A percentile compares a stretch with the other conserved stretches of the same genome.
Conservation (phyloP, 257 asterid genomes). For the Asclepias syriaca region DNA sequence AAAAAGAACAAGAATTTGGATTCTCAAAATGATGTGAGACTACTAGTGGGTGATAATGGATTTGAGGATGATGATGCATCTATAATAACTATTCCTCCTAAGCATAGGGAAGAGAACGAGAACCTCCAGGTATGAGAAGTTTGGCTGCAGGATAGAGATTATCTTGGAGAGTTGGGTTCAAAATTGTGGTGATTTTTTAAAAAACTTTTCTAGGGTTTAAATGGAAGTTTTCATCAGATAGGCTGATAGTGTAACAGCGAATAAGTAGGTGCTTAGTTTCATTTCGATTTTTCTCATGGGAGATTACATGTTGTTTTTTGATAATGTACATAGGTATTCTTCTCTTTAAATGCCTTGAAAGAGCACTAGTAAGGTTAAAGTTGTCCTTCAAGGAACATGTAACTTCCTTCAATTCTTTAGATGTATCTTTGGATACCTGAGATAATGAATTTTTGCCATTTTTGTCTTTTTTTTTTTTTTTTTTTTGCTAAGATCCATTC, state of each 20-base stretch:
- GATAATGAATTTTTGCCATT: conserved; percentile 16
- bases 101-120: conserved; percentile 42
- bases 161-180: not conserved
- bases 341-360: conserved; percentile 30
- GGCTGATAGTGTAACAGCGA: conserved; percentile 36
- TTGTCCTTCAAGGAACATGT: conserved; percentile 24
- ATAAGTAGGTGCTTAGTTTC: conserved; percentile 46
- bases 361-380: conserved; percentile 32
- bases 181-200: conserved; percentile 1
- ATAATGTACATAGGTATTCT: conserved; percentile 48
- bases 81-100: conserved; percentile 28
- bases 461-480: not conserved
- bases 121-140: conserved; percentile 38
- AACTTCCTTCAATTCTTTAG: conserved; percentile 21
- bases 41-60: conserved; percentile 34
- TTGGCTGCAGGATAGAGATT: not conserved
- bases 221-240: conserved; percentile 18
- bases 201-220: conserved; percentile 14
- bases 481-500: conserved; percentile 1
- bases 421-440: conserved; percentile 23
- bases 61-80: conserved; percentile 41
- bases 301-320: conserved; percentile 34
- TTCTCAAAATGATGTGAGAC: conserved; percentile 27
- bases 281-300: conserved; percentile 25
- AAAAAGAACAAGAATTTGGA: conserved; percentile 21